Evolutionary conservation across 805 yeast species (phyloP).

Genomic region (Candida dajiaensis): DNA sequence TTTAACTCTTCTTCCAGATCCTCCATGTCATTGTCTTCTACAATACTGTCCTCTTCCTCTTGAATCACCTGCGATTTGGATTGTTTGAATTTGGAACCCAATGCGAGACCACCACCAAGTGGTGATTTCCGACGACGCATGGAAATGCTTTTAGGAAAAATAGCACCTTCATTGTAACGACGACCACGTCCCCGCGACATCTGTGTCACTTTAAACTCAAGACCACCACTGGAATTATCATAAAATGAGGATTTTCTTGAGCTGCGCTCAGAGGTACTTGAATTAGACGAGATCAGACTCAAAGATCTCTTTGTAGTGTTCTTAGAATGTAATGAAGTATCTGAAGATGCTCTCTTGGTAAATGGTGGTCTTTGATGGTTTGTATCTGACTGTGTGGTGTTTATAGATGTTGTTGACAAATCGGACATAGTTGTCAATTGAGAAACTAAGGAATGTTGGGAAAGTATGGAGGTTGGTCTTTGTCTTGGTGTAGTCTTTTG

Average conservation of each 20-base stretch:
- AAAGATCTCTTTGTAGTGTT: conserved; percentile 25
- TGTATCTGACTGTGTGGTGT: conserved; percentile 10
- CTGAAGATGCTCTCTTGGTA: conserved; percentile 17
- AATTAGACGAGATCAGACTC: conserved; percentile 32
- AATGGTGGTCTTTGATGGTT: conserved; percentile 16
- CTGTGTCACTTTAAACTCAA: conserved; percentile 3
- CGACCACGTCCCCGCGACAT: conserved; percentile 12
- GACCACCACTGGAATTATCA: conserved; percentile 22
- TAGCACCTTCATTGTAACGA: conserved; percentile 15
- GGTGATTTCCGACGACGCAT: conserved; percentile 24
- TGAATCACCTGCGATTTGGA: conserved; percentile 17
- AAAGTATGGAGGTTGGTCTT: conserved; percentile 47
- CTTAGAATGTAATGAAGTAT: conserved; percentile 18
- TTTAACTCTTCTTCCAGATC: conserved; percentile 16
- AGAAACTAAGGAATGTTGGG: conserved; percentile 44
- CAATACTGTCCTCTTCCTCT: conserved; percentile 20
- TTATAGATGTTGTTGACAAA: conserved; percentile 31
- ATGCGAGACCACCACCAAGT: conserved; percentile 18
- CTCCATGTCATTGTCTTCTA: conserved; percentile 8
- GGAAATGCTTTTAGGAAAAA: conserved; percentile 14
- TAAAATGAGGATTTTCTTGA: conserved; percentile 35
- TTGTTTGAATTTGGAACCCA: conserved; percentile 16
- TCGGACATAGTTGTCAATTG: conserved; percentile 44
- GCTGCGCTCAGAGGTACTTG: conserved; percentile 33
- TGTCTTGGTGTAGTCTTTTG: conserved; percentile 6